Base-by-base conservation (phyloP, 2,329 filamentous ascomycete genomes). In the Fonsecaea pedrosoi region DNA sequence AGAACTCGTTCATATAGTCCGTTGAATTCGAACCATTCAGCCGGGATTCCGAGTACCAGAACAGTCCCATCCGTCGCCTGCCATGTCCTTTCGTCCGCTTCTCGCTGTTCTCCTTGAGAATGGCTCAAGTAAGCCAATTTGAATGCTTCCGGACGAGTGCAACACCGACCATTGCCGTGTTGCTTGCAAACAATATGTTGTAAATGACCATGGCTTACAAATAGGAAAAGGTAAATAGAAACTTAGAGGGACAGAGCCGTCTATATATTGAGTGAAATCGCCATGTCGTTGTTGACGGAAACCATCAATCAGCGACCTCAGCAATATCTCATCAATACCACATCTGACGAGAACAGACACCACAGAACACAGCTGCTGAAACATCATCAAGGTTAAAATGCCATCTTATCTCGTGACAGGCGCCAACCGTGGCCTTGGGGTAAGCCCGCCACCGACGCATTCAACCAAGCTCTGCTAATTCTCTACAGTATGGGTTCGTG, bases 401-500 rank as follows among this genome's bases (percentile, higher is more conserved):
- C 61, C 72, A 67, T 70, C 71, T 10, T 74, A 75, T 60, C 59
- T 74, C 25, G 69, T 75, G 32, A 74, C 71, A 4, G 73, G 75
- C 58, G 67, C 54, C n/a, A 74, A 66, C 54, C 71, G 69, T 25
- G 75, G 69, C 53, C 58, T 77, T 68, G 69, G 74, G 13, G 59
- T 61, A 38, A 54, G 59, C 42, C 9, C 13, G 48, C 30, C 18
- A 48, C 42, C 13, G 13, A 13, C 7, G 40, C 32, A 25, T 54
- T 54, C 21, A 10, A 37, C 18, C 21, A 18, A 15, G 18, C 15
- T 38, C 18, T 54, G 32, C 59, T 61, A 18, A 61, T 35, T 12
- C 34, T 53, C 30, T 12, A 0, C 45, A 66, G 45, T 85, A 79
- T 60, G 84, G 81, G 67, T 83, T 86, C 72, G 67, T 87, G 34